Percentiles rank a stretch among this genome's conserved stretches.
Evolutionary conservation across 2,329 filamentous ascomycete species (phyloP).

Genomic region (Trichoderma arundinaceum): DNA sequence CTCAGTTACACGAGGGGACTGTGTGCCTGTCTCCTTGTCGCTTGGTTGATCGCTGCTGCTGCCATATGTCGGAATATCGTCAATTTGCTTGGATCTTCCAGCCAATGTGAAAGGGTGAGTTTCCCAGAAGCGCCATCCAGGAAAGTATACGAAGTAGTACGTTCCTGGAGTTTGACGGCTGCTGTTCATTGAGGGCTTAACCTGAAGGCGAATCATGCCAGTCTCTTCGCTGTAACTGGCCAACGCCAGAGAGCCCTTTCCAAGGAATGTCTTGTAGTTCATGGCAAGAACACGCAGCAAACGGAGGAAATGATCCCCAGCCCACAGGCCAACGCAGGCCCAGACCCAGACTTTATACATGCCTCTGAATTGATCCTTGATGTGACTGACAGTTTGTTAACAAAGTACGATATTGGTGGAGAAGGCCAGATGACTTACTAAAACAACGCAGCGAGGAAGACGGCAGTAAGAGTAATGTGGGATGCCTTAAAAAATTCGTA

Average conservation of each 20-base stretch:
- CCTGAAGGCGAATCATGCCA: constrained; percentile 46
- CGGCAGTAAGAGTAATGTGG: constrained; percentile 54
- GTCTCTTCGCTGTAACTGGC: constrained; percentile 42
- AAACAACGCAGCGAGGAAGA: constrained; percentile 53
- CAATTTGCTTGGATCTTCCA: constrained; percentile 31
- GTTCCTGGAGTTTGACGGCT: constrained; percentile 45
- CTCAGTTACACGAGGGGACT: constrained; percentile 25
- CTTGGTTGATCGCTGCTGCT: constrained; percentile 33
- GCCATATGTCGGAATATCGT: background rate
- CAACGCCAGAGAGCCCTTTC: constrained; percentile 43
- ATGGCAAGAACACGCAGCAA: constrained; percentile 45
- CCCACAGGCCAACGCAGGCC: constrained; percentile 52
- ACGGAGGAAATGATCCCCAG: constrained; percentile 52
- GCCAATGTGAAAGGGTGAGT: constrained; percentile 51
- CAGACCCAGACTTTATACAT: constrained; percentile 42
- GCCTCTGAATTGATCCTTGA: constrained; percentile 33
- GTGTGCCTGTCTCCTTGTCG: constrained; percentile 33
- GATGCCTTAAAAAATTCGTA: constrained; percentile 54
- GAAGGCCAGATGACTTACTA: constrained; percentile 45
- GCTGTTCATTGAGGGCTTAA: constrained; percentile 41
- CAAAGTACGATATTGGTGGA: background rate
- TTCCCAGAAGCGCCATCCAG: constrained; percentile 47
- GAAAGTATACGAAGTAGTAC: constrained; percentile 50
- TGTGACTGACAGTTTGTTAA: constrained; percentile 31
- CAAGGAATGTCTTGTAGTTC: constrained; percentile 39